Conservation (phyloP, 495 filamentous ascomycete genomes). For the Penicillium alfredii region DNA sequence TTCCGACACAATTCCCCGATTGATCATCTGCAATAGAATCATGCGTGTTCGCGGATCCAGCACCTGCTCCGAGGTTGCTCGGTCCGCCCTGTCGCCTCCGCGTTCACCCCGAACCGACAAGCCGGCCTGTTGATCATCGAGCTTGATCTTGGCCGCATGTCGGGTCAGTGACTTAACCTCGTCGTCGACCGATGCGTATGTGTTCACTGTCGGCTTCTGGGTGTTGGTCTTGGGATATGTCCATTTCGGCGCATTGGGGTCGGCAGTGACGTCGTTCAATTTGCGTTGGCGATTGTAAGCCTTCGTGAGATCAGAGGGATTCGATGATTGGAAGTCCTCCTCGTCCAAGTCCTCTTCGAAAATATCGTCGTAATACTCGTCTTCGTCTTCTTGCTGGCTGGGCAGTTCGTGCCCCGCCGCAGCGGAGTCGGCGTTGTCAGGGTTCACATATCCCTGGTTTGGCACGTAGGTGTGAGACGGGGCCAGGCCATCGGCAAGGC, state of each 20-base stretch:
- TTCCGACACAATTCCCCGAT: slow-evolving; percentile 71
- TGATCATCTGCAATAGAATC: slow-evolving; percentile 93
- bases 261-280: slow-evolving; percentile 51
- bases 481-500: slow-evolving; percentile 40
- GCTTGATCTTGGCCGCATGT: slow-evolving; percentile 83
- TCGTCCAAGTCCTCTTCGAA: slow-evolving; percentile 52
- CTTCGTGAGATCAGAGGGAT: slow-evolving; percentile 71
- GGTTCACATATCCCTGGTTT: slow-evolving; percentile 48
- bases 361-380: slow-evolving; percentile 54
- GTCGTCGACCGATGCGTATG: slow-evolving; percentile 72
- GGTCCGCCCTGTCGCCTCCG: slow-evolving; percentile 73
- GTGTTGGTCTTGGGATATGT: slow-evolving; percentile 68
- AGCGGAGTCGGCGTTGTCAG: slow-evolving; percentile 27
- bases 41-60: slow-evolving; percentile 89
- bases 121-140: slow-evolving; percentile 60
- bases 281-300: slow-evolving; percentile 81
- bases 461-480: slow-evolving; percentile 51
- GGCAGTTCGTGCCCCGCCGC: slow-evolving; percentile 32
- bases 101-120: slow-evolving; percentile 44
- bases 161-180: slow-evolving; percentile 75
- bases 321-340: slow-evolving; percentile 52
- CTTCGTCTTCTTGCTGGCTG: slow-evolving; percentile 34
- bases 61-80: slow-evolving; percentile 89
- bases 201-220: slow-evolving; percentile 80
- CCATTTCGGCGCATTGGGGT: slow-evolving; percentile 50